Evolutionary conservation across 2,329 filamentous ascomycete species (phyloP).

Genomic region (Nakataea oryzae): DNA sequence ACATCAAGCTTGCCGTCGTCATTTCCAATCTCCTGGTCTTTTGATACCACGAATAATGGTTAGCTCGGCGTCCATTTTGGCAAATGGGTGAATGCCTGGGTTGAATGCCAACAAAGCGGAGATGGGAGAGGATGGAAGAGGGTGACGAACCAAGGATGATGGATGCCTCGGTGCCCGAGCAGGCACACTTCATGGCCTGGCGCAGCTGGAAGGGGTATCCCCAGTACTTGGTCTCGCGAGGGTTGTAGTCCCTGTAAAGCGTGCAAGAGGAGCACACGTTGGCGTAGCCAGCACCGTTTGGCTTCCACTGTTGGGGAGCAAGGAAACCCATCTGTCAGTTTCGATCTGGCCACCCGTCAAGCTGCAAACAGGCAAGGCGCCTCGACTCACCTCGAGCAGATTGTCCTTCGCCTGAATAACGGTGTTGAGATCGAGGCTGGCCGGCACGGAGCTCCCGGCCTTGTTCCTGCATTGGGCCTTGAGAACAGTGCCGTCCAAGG

Average conservation of each 20-base stretch:
- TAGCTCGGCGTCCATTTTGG: not conserved
- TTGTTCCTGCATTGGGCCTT: not conserved
- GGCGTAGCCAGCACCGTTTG: not conserved
- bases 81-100: not conserved
- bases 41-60: not conserved
- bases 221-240: not conserved
- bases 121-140: no score
- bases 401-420: not conserved
- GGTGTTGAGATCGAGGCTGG: not conserved
- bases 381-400: not conserved
- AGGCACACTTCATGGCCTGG: not conserved
- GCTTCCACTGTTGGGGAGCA: not conserved
- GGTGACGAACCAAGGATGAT: not conserved
- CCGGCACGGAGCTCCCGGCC: not conserved
- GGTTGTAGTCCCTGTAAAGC: not conserved
- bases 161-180: not conserved
- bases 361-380: no score
- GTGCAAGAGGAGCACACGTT: not conserved
- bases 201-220: not conserved
- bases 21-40: not conserved
- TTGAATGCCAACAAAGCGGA: not conserved
- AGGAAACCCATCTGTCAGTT: not conserved
- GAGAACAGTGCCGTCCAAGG: not conserved
- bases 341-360: not conserved
- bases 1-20: not conserved